These are phyloP conservation scores for Candida nitratophila DNA, from an alignment of 805 yeast genomes.

Conservation along the genomic window DNA sequence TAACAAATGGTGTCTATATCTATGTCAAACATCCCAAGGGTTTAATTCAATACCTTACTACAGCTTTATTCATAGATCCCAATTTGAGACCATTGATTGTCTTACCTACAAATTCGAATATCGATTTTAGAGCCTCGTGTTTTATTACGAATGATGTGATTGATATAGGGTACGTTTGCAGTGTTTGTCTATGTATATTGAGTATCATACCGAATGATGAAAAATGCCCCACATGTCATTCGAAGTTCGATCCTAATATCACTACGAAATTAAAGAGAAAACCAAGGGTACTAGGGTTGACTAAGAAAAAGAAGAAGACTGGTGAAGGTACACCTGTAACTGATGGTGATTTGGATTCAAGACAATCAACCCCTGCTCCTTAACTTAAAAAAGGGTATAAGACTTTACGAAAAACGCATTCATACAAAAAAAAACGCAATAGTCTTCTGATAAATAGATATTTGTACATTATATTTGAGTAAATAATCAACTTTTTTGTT, in stretches of 20 bases:
- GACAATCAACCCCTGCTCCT: neutral
- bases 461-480: too few species aligned
- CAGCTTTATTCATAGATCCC: constrained; percentile 86
- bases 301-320: constrained; percentile 17
- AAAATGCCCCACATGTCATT: constrained; percentile 82
- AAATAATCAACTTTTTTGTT: too few species aligned
- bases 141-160: constrained; percentile 85
- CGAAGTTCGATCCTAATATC: constrained; percentile 62
- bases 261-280: constrained; percentile 50
- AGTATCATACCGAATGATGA: constrained; percentile 61
- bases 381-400: too few species aligned
- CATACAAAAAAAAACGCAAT: too few species aligned
- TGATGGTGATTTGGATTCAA: neutral
- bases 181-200: constrained; percentile 82
- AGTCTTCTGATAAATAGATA: too few species aligned
- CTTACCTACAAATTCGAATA: constrained; percentile 75
- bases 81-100: constrained; percentile 68
- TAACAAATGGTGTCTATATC: constrained; percentile 86
- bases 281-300: constrained; percentile 36
- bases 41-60: constrained; percentile 69
- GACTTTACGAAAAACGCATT: too few species aligned
- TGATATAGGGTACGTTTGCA: constrained; percentile 91
- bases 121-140: constrained; percentile 93
- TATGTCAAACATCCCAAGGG: constrained; percentile 64
- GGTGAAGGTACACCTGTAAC: neutral